Base-by-base conservation (phyloP, 2,329 filamentous ascomycete genomes). In the Rhytidhysteron rufulum region DNA sequence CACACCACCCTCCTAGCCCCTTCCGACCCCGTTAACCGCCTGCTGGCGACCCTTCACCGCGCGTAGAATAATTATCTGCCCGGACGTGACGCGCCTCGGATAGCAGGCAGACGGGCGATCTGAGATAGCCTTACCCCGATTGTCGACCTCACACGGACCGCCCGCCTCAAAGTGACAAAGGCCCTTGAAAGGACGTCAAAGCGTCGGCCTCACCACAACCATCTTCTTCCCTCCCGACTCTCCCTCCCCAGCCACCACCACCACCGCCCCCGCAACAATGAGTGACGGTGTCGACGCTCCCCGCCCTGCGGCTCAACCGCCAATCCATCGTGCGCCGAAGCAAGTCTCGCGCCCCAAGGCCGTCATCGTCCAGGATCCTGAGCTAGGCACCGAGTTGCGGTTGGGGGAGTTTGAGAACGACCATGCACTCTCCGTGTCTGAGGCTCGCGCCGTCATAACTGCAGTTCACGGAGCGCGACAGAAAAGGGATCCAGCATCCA, bases 341-440 rank as follows among this genome's bases (percentile, higher is more conserved):
- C 58, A 58, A 19, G 57, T 65, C 34, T 63, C 60, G 45, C 60
- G 62, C 31, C 60, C 60, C 77, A 46, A 88, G 85, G 68, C 84
- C 82, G 48, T 72, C 75, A 32, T 78, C 79, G 34, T 77, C 81
- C 42, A 86, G 62, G 90, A 95, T 64, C 91, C 97, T 67, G 89
- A 96, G 71, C 90, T 91, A 18, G 82, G 85, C 36, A 74, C 80
- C 6, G 81, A 82, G 40, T 81, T 97, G 49, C 86, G 85, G 65
- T 85, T 98, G 9, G 93, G 93, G 69, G 91, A 96, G 63, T 96
- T 97, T 69, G 82, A 94, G 55, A 77, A 91, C 59, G 89, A 94
- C 51, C 88, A 93, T 62, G 91, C 90, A 5, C 76, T 98, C 47
- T 95, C 90, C 33, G 79, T 96, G 39, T 95, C 88, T 24, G 93